Conservation (phyloP, 139 green algal species). For the Closterium sp. region DNA sequence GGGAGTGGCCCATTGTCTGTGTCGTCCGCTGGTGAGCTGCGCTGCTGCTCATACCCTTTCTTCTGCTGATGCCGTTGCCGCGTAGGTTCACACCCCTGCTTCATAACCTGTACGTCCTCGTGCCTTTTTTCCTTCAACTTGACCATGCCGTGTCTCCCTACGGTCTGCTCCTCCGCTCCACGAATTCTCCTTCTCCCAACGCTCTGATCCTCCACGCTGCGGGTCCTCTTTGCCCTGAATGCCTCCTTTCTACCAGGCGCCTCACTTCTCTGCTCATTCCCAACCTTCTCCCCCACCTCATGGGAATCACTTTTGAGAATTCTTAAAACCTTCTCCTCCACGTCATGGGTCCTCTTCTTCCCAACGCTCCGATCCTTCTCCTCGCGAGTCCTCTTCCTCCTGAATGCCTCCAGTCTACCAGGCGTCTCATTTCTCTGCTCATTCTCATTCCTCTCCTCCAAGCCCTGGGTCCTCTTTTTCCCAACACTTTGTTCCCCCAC, state of each 20-base stretch:
- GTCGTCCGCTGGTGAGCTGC: background rate
- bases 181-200: background rate
- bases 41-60: background rate
- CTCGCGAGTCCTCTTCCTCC: background rate
- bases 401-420: background rate
- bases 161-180: background rate
- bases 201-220: background rate
- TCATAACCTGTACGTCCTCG: no score
- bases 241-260: background rate
- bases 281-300: no score
- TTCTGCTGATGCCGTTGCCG: background rate
- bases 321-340: no score
- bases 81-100: background rate
- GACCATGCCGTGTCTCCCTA: background rate
- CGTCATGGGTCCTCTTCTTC: background rate
- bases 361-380: no score
- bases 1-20: background rate
- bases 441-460: no score
- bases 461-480: no score
- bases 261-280: no score
- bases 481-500: no score
- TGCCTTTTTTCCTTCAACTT: background rate
- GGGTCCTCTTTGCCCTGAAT: background rate
- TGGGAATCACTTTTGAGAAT: no score
- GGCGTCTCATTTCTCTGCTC: no score